Conservation (phyloP, 176 grass and related monocot genomes). For the Oryza meyeriana region DNA sequence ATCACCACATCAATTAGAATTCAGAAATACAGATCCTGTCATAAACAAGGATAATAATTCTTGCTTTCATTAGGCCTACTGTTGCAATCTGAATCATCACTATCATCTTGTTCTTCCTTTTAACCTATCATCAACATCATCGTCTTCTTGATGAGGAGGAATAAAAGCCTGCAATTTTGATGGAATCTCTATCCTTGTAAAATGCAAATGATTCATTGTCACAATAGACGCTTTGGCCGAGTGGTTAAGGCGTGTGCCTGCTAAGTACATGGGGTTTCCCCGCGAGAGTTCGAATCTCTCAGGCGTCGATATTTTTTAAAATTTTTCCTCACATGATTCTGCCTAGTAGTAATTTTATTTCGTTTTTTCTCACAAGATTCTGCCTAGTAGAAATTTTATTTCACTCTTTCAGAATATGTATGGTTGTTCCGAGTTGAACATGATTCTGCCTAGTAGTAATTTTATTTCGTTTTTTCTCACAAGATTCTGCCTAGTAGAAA, state of each 20-base stretch:
- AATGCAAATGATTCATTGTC: fast-evolving
- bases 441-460: neutral
- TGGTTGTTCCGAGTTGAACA: neutral
- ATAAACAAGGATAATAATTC: neutral
- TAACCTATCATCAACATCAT: neutral
- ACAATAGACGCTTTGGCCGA: slow-evolving; percentile 24
- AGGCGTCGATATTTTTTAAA: slow-evolving; percentile 33
- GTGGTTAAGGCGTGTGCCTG: slow-evolving; percentile 99
- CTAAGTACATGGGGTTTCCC: slow-evolving; percentile 97
- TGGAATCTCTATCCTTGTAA: neutral
- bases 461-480: no score
- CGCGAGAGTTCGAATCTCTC: slow-evolving; percentile 95
- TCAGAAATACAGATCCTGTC: neutral
- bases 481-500: no score
- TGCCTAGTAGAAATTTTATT: neutral
- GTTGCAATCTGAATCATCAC: neutral
- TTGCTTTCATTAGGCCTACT: neutral
- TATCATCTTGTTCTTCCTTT: no score
- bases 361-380: neutral
- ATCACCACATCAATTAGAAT: neutral
- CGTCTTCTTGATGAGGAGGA: neutral
- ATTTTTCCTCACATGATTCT: neutral
- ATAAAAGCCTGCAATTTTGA: neutral
- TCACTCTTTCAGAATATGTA: neutral
- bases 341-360: no score